phyloP scores from a whole-genome alignment of 441 rosid genomes.

The Erodium texanum region DNA sequence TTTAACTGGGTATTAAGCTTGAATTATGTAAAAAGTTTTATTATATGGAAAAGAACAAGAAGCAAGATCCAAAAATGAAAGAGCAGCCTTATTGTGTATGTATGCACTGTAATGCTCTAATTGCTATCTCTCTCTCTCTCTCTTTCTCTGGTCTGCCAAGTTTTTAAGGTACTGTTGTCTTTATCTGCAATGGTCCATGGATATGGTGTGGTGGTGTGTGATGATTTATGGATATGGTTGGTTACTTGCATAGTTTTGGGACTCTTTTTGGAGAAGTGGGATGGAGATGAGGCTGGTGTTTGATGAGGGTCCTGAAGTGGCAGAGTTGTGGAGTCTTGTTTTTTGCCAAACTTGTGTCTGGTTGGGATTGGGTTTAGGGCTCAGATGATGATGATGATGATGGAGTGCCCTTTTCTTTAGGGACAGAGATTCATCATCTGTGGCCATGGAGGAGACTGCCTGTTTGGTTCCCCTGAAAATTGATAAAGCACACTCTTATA shows the following conservation, averaged over 20 bases:
- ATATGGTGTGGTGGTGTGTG: conserved; percentile 4
- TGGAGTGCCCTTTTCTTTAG: background rate
- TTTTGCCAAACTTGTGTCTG: conserved; percentile 1
- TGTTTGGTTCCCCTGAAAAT: background rate
- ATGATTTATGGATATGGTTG: conserved; percentile 5
- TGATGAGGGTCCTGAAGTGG: conserved; percentile 2
- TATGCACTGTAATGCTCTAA: conserved; percentile 15
- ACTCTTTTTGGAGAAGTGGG: no score
- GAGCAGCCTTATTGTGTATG: conserved; percentile 28
- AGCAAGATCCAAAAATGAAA: conserved; percentile 25
- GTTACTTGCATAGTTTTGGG: no score
- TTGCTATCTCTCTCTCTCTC: background rate
- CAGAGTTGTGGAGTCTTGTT: background rate
- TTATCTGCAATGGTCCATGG: background rate
- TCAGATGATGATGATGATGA: conserved; percentile 8
- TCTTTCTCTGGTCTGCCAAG: conserved; percentile 9
- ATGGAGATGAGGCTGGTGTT: background rate
- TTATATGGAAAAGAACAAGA: conserved; percentile 20
- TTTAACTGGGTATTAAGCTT: conserved; percentile 12
- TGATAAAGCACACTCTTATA: background rate
- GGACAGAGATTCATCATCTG: conserved; percentile 21
- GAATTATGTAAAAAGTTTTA: conserved; percentile 22
- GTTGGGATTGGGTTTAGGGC: conserved; percentile 9
- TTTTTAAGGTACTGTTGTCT: conserved; percentile 19
- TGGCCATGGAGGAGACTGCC: background rate